A percentile compares a stretch with the other conserved stretches of the same genome.
Conservation (phyloP, 371 early-diverging fungal genomes). For the Syncephalastrum contaminatum region DNA sequence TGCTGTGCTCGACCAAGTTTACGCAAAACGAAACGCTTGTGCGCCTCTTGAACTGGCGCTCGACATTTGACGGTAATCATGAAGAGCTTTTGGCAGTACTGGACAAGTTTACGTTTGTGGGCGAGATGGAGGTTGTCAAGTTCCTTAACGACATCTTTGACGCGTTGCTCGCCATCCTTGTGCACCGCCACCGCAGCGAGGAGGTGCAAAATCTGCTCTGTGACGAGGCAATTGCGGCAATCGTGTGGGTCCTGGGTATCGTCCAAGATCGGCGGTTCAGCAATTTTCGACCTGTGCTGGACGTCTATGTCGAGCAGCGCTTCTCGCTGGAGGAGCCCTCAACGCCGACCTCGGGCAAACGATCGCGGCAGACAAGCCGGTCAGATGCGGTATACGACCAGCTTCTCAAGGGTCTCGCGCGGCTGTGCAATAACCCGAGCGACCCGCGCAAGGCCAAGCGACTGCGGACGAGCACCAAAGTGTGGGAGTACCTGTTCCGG, state of each 20-base stretch:
- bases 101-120: conserved; percentile 64
- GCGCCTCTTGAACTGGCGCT: conserved; percentile 66
- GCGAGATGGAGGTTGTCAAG: conserved; percentile 71
- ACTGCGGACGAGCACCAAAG: conserved; percentile 65
- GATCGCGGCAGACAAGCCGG: conserved; percentile 3
- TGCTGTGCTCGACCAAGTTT: conserved; percentile 63
- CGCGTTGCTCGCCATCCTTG: conserved; percentile 62
- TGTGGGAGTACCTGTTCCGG: conserved; percentile 66
- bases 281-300: conserved; percentile 60
- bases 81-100: conserved; percentile 52
- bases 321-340: conserved; percentile 36
- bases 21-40: conserved; percentile 67
- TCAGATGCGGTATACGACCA: conserved; percentile 29
- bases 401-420: conserved; percentile 47
- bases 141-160: conserved; percentile 67
- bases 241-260: conserved; percentile 59
- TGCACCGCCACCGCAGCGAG: conserved; percentile 22
- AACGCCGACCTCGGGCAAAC: background rate
- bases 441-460: conserved; percentile 49
- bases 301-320: conserved; percentile 61
- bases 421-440: conserved; percentile 44
- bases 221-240: conserved; percentile 52
- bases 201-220: conserved; percentile 33
- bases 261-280: conserved; percentile 68
- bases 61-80: conserved; percentile 21